phyloP scores from a whole-genome alignment of 805 yeast species.

The Lipomyces mesembrius region DNA sequence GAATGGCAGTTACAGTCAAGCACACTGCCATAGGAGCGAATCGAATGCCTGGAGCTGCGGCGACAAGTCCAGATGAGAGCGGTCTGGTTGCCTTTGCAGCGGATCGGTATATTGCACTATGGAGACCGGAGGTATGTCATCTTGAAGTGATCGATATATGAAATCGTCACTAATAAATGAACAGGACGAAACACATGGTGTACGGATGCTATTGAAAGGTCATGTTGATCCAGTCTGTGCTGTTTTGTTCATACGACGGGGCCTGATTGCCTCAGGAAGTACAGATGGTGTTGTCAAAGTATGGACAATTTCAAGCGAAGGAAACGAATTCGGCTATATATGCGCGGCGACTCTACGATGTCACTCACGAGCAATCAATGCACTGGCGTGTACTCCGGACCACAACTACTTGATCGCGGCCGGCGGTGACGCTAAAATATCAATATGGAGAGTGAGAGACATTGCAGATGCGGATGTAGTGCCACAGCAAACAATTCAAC shows the following conservation, averaged over 20 bases:
- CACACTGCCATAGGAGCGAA: constrained; percentile 35
- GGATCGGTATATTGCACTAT: constrained; percentile 64
- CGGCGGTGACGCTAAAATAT: constrained; percentile 33
- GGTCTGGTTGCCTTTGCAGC: constrained; percentile 75
- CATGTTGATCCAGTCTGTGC: constrained; percentile 69
- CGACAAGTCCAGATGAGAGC: constrained; percentile 55
- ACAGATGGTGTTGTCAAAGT: constrained; percentile 68
- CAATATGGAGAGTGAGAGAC: constrained; percentile 37
- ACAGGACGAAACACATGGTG: constrained; percentile 50
- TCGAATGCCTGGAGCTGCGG: constrained; percentile 55
- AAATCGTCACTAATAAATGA: no score
- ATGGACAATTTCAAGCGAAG: constrained; percentile 51
- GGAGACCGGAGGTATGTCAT: constrained; percentile 58
- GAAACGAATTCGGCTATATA: constrained; percentile 48
- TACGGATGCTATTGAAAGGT: constrained; percentile 59
- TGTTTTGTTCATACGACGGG: constrained; percentile 59
- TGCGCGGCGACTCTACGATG: constrained; percentile 6
- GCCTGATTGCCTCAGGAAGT: constrained; percentile 59
- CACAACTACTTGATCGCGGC: constrained; percentile 16
- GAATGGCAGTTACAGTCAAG: constrained; percentile 16
- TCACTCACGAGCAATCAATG: constrained; percentile 23
- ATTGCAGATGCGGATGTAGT: not conserved
- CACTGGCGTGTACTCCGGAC: constrained; percentile 24
- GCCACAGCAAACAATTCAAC: constrained; percentile 41
- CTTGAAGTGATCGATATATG: not conserved